A percentile compares a stretch with the other conserved stretches of the same genome.
Evolutionary conservation across 140 eudicot species (phyloP).

Genomic region (Stevia rebaudiana): DNA sequence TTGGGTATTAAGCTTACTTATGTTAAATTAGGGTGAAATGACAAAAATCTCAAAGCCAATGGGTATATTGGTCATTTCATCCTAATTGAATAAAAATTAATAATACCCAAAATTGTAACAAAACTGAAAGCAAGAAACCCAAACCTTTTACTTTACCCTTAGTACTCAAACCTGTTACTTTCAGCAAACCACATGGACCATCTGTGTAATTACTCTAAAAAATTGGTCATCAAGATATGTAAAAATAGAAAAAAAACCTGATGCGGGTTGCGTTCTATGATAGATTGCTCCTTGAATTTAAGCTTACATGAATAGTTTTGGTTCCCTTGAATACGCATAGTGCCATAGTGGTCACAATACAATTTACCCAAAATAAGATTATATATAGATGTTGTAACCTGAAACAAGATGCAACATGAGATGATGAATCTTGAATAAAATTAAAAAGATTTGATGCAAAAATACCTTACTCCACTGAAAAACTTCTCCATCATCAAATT

Average conservation of each 20-base stretch:
- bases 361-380: slow-evolving; percentile 93
- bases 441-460: not conserved
- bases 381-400: slow-evolving; percentile 96
- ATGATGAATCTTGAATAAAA: slow-evolving; percentile 4
- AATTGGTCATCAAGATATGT: not conserved
- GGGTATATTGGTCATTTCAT: too few species aligned
- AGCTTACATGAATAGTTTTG: slow-evolving; percentile 72
- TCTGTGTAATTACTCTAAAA: too few species aligned
- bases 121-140: too few species aligned
- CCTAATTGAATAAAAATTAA: too few species aligned
- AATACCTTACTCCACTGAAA: slow-evolving; percentile 98
- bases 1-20: too few species aligned
- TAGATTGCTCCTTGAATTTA: slow-evolving; percentile 93
- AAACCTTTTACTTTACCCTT: too few species aligned
- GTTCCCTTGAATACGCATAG: slow-evolving; percentile 90
- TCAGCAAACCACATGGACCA: too few species aligned
- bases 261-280: slow-evolving; percentile 90
- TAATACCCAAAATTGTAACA: too few species aligned
- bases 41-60: too few species aligned
- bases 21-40: too few species aligned
- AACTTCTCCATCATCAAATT: slow-evolving; percentile 92
- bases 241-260: slow-evolving; percentile 47
- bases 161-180: too few species aligned
- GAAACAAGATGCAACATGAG: slow-evolving; percentile 15
- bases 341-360: slow-evolving; percentile 95